phyloP scores from a whole-genome alignment of 257 asterid species.

The Scutellaria baicalensis region DNA sequence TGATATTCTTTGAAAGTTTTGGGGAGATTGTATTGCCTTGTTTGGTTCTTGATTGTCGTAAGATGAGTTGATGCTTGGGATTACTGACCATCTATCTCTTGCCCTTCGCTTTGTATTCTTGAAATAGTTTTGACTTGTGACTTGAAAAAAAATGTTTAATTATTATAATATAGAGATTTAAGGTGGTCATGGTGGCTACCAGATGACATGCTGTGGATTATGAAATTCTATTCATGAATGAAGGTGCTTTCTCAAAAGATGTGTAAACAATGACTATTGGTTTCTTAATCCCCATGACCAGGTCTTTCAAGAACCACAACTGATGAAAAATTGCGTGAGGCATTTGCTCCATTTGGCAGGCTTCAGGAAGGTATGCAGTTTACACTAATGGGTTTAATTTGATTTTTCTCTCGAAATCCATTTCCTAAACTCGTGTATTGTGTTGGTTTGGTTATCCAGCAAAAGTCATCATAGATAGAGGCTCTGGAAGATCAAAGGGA shows the following conservation, averaged over 20 bases:
- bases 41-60: not conserved
- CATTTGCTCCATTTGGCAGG: slow-evolving; percentile 76
- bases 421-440: not conserved
- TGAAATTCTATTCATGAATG: not conserved
- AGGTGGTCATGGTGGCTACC: not conserved
- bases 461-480: slow-evolving; percentile 69
- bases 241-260: not conserved
- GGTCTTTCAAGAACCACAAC: slow-evolving; percentile 80
- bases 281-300: slow-evolving; percentile 20
- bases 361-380: slow-evolving; percentile 54
- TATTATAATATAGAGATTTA: not conserved
- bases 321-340: slow-evolving; percentile 59
- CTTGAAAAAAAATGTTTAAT: not conserved
- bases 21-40: not conserved
- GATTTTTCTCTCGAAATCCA: not conserved
- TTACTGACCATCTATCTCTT: not conserved
- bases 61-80: not conserved
- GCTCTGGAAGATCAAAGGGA: slow-evolving; percentile 85
- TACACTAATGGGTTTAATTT: not conserved
- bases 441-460: slow-evolving; percentile 41
- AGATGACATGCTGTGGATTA: not conserved
- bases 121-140: not conserved
- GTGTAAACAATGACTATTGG: not conserved
- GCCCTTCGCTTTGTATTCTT: not conserved
- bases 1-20: not conserved